These are phyloP conservation scores for Neoscytalidium dimidiatum DNA, from an alignment of 2,329 filamentous ascomycete species.

Conservation along the genomic window DNA sequence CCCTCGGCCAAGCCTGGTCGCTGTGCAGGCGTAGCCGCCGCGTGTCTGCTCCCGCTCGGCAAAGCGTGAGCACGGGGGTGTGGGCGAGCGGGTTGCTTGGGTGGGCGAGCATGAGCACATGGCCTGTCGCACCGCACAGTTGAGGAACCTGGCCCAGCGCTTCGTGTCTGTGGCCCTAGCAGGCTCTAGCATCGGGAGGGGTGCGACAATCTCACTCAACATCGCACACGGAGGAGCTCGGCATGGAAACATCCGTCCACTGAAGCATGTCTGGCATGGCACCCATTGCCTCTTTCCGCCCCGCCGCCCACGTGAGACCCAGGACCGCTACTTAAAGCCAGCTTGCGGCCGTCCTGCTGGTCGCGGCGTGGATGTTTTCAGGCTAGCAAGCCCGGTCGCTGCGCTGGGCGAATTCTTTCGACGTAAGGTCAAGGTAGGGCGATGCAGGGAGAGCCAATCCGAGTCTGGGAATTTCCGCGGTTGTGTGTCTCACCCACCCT, in stretches of 20 bases:
- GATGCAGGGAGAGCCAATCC: conserved; percentile 5
- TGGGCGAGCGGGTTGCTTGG: not conserved
- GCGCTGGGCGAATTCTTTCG: not conserved
- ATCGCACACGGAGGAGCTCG: conserved; percentile 12
- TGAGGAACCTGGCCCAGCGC: not conserved
- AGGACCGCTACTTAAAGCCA: not conserved
- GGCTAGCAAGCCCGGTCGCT: not conserved
- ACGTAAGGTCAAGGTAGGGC: not conserved
- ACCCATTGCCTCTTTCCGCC: not conserved
- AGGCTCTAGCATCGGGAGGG: not conserved
- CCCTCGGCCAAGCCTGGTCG: not conserved
- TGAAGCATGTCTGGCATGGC: not conserved
- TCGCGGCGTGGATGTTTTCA: not conserved
- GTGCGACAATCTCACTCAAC: conserved; percentile 7
- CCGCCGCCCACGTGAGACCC: not conserved
- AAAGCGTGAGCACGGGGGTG: not conserved
- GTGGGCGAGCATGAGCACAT: conserved; percentile 2
- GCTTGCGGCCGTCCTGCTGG: not conserved
- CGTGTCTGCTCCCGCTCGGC: not conserved
- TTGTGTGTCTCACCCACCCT: conserved; percentile 10
- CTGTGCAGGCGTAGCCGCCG: not conserved
- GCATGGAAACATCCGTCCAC: not conserved
- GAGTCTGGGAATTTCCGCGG: not conserved
- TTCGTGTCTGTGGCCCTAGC: not conserved
- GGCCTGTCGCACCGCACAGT: not conserved